Conservation (phyloP, 768 basidiomycete species). For the Tephrocybe sp. region DNA sequence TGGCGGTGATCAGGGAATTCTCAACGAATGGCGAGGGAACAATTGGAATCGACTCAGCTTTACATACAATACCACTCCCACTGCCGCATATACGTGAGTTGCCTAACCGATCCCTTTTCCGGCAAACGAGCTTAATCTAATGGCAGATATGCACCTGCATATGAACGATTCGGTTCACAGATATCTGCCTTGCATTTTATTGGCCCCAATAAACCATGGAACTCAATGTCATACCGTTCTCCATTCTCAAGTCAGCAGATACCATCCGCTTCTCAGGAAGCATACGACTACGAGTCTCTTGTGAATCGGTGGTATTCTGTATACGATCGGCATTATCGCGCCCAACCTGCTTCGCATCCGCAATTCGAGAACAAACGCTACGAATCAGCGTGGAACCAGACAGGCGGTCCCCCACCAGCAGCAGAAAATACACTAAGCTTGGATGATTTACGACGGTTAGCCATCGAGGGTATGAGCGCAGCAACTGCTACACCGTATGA, state of each 20-base stretch:
- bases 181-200: slow-evolving; percentile 93
- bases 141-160: slow-evolving; percentile 91
- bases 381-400: slow-evolving; percentile 73
- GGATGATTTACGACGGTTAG: slow-evolving; percentile 62
- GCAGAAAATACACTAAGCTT: slow-evolving; percentile 46
- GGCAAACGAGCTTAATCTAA: slow-evolving; percentile 24
- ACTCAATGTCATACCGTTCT: slow-evolving; percentile 66
- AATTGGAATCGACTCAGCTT: slow-evolving; percentile 96
- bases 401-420: slow-evolving; percentile 23
- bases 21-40: slow-evolving; percentile 90
- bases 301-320: slow-evolving; percentile 90
- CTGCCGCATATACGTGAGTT: slow-evolving; percentile 92
- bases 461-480: slow-evolving; percentile 55
- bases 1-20: slow-evolving; percentile 96
- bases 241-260: slow-evolving; percentile 43
- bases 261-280: slow-evolving; percentile 36
- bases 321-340: slow-evolving; percentile 86
- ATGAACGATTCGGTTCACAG: slow-evolving; percentile 86
- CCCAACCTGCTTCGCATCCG: slow-evolving; percentile 42
- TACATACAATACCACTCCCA: slow-evolving; percentile 97
- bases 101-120: slow-evolving; percentile 17
- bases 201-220: slow-evolving; percentile 96
- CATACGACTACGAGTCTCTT: slow-evolving; percentile 78
- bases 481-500: slow-evolving; percentile 20
- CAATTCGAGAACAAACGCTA: slow-evolving; percentile 69